Evolutionary conservation across 805 yeast species (phyloP).

Genomic region (Vanderwaltozyma verrucispora): DNA sequence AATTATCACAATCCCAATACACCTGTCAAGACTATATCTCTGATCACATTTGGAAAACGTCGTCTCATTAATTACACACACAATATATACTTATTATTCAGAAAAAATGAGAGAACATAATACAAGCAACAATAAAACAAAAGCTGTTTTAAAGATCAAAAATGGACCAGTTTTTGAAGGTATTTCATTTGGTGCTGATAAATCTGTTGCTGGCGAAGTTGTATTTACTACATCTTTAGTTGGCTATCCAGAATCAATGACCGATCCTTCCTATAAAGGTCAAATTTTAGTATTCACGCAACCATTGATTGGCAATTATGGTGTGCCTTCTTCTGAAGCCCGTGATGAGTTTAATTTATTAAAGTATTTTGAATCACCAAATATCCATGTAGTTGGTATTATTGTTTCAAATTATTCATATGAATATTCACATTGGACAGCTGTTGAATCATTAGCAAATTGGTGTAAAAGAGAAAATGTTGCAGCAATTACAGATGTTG

Average conservation of each 20-base stretch:
- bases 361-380: conserved; percentile 86
- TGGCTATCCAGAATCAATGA: conserved; percentile 98
- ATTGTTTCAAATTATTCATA: conserved; percentile 94
- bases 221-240: conserved; percentile 97
- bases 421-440: conserved; percentile 99
- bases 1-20: conserved; percentile 23
- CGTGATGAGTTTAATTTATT: conserved; percentile 79
- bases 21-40: conserved; percentile 41
- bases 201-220: conserved; percentile 90
- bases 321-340: conserved; percentile 80
- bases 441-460: conserved; percentile 86
- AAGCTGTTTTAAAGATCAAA: conserved; percentile 84
- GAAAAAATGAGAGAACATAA: conserved; percentile 1
- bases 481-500: conserved; percentile 94
- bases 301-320: conserved; percentile 96
- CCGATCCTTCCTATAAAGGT: conserved; percentile 96
- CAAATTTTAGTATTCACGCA: conserved; percentile 95
- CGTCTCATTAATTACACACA: conserved; percentile 26
- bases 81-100: not conserved
- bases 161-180: conserved; percentile 93
- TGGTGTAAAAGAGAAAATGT: conserved; percentile 98
- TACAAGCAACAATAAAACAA: conserved; percentile 11
- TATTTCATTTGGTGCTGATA: conserved; percentile 90
- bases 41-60: conserved; percentile 45
- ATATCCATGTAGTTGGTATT: conserved; percentile 88